Conservation (phyloP, 768 basidiomycete genomes). For the Pisolithus marmoratus region DNA sequence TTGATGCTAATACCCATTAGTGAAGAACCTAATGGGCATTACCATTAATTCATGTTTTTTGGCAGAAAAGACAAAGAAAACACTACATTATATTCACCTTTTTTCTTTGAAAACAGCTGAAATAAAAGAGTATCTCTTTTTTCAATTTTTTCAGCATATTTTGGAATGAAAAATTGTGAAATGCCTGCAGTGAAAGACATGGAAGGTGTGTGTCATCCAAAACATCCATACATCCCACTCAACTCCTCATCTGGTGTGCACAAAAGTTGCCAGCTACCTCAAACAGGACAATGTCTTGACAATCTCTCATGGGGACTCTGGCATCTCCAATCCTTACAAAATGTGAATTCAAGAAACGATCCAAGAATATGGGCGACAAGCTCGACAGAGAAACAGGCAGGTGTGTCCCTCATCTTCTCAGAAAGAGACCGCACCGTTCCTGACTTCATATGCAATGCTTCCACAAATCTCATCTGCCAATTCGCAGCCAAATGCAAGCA, state of each 20-base stretch:
- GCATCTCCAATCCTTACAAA: conserved; percentile 86
- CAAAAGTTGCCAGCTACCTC: conserved; percentile 85
- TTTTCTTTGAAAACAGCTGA: no score
- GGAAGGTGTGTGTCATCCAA: conserved; percentile 55
- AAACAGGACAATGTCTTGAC: conserved; percentile 90
- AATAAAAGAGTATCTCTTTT: no score
- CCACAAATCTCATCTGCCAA: conserved; percentile 73
- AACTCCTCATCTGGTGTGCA: conserved; percentile 89
- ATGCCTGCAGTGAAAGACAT: no score
- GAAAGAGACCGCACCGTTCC: conserved; percentile 43
- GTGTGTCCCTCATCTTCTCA: conserved; percentile 39
- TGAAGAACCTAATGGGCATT: no score
- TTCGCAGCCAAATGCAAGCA: conserved; percentile 80
- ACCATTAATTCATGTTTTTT: no score
- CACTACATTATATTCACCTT: no score
- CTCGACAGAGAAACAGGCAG: conserved; percentile 90
- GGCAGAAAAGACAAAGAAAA: no score
- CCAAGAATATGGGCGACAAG: conserved; percentile 86
- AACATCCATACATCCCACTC: no score
- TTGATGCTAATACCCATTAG: no score
- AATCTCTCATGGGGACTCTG: conserved; percentile 90
- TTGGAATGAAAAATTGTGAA: no score
- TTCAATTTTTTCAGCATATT: no score
- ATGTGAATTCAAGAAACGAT: conserved; percentile 86
- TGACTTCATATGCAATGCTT: conserved; percentile 74